phyloP scores from a whole-genome alignment of 2,329 filamentous ascomycete genomes.

The Ploettnerulaceae sp. region DNA sequence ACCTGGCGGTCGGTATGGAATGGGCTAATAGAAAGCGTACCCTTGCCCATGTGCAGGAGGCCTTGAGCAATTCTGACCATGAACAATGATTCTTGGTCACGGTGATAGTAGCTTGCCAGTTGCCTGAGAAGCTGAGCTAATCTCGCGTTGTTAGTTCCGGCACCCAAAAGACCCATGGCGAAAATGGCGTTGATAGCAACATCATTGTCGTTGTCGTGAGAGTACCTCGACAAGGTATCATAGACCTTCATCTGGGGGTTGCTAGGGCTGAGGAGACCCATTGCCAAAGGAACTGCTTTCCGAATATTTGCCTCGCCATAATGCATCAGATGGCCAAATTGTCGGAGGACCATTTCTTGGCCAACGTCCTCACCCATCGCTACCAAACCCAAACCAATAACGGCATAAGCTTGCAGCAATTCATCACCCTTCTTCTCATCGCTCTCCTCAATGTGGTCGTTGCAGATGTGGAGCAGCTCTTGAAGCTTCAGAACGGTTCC shows the following conservation, averaged over 20 bases:
- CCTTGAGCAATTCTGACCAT: constrained; percentile 99
- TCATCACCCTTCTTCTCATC: constrained; percentile 95
- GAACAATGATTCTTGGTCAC: constrained; percentile 92
- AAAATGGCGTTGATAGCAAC: constrained; percentile 99
- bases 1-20: constrained; percentile 99
- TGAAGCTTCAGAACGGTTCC: constrained; percentile 96
- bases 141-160: constrained; percentile 96
- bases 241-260: constrained; percentile 99
- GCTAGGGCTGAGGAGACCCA: constrained; percentile 94
- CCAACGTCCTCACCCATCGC: constrained; percentile 98
- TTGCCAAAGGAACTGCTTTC: constrained; percentile 89
- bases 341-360: constrained; percentile 96
- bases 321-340: constrained; percentile 98
- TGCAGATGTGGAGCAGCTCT: constrained; percentile 95
- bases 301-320: constrained; percentile 97
- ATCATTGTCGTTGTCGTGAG: constrained; percentile 97
- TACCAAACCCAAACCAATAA: constrained; percentile 88
- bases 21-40: constrained; percentile 91
- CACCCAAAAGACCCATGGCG: constrained; percentile 94
- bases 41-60: constrained; percentile 98
- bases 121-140: constrained; percentile 91
- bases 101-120: constrained; percentile 95
- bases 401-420: constrained; percentile 90
- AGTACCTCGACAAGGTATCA: constrained; percentile 94
- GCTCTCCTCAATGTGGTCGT: constrained; percentile 91